These are phyloP conservation scores for Fagopyrum tataricum DNA, from an alignment of 148 eudicot genomes.

Conservation along the genomic window DNA sequence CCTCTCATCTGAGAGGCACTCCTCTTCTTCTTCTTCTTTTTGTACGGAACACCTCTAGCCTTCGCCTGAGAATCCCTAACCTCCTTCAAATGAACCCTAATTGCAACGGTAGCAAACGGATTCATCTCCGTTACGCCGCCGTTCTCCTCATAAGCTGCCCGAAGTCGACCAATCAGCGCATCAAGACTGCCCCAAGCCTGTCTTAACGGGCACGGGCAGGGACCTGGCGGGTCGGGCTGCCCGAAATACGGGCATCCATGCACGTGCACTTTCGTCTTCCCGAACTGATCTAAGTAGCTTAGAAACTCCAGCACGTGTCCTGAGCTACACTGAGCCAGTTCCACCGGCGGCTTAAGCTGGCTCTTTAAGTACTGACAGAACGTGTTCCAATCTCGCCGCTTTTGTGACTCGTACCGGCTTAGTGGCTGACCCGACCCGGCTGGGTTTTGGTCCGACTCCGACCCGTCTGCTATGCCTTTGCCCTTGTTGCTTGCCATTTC, in stretches of 20 bases:
- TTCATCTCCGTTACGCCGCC: constrained; percentile 41
- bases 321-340: constrained; percentile 49
- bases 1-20: not conserved
- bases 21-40: constrained; percentile 51
- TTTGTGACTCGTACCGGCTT: constrained; percentile 72
- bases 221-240: constrained; percentile 55
- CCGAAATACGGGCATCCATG: constrained; percentile 48
- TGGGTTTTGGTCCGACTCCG: not conserved
- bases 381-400: constrained; percentile 80
- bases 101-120: constrained; percentile 46
- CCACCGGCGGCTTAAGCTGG: constrained; percentile 58
- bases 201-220: constrained; percentile 45
- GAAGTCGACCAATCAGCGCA: constrained; percentile 46
- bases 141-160: constrained; percentile 55
- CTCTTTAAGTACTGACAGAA: constrained; percentile 71
- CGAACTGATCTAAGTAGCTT: constrained; percentile 35
- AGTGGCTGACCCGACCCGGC: constrained; percentile 15
- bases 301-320: constrained; percentile 56
- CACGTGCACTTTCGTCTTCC: constrained; percentile 53
- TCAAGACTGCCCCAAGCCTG: constrained; percentile 69
- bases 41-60: constrained; percentile 53
- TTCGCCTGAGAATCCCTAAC: constrained; percentile 52
- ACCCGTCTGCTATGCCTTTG: not conserved
- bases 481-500: constrained; percentile 6
- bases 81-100: constrained; percentile 43